Conservation (phyloP, 441 rosid species). For the Eugenia klotzschiana region DNA sequence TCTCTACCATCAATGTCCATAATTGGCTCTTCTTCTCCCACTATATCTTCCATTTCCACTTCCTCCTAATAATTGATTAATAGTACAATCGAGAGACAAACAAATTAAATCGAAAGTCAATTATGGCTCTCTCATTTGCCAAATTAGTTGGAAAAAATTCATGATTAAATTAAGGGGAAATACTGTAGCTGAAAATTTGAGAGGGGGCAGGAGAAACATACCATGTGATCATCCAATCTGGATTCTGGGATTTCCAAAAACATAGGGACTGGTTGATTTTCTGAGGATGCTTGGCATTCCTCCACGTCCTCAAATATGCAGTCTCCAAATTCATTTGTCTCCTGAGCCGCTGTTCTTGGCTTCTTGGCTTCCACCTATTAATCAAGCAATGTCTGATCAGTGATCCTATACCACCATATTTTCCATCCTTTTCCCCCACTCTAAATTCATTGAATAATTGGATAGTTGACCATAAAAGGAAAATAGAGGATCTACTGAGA, state of each 20-base stretch:
- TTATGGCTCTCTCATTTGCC: neutral
- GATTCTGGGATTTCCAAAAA: neutral
- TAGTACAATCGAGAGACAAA: neutral
- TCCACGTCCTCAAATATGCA: neutral
- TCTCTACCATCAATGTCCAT: constrained; percentile 11
- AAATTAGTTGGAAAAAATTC: neutral
- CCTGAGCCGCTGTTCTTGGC: neutral
- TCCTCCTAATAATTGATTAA: neutral
- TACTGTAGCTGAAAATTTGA: neutral
- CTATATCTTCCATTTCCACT: constrained; percentile 9
- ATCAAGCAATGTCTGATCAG: neutral
- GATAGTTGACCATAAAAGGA: neutral
- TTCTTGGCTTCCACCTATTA: neutral
- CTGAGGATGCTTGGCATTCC: neutral
- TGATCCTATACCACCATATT: neutral
- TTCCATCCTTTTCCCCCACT: neutral
- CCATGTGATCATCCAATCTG: neutral
- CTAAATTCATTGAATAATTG: neutral
- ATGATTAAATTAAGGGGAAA: neutral
- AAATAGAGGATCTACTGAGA: neutral
- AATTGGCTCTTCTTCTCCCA: neutral
- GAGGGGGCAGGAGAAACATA: neutral
- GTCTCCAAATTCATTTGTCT: neutral
- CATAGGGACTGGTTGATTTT: neutral
- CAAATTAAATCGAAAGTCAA: neutral